These are phyloP conservation scores for Blastobotrys attinorum DNA, from an alignment of 805 yeast species.

Conservation along the genomic window DNA sequence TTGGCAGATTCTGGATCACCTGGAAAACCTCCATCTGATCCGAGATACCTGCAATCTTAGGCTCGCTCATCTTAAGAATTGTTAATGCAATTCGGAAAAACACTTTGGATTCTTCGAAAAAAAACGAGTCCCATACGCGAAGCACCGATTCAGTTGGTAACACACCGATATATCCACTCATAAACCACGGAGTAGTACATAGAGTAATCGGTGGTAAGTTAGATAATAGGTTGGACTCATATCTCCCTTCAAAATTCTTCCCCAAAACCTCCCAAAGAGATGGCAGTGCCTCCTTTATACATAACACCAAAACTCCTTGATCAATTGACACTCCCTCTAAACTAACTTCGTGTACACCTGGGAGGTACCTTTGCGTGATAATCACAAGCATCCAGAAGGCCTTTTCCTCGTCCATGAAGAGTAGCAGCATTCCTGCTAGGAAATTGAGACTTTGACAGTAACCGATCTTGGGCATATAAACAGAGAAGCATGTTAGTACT, in stretches of 20 bases:
- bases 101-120: slow-evolving; percentile 85
- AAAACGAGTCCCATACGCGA: slow-evolving; percentile 90
- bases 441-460: slow-evolving; percentile 95
- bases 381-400: slow-evolving; percentile 96
- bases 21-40: slow-evolving; percentile 67
- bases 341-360: slow-evolving; percentile 84
- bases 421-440: slow-evolving; percentile 74
- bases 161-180: slow-evolving; percentile 90
- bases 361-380: slow-evolving; percentile 74
- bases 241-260: slow-evolving; percentile 33
- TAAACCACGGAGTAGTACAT: slow-evolving; percentile 96
- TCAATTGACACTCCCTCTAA: slow-evolving; percentile 92
- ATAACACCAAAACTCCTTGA: slow-evolving; percentile 88
- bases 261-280: slow-evolving; percentile 59
- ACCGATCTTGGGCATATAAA: slow-evolving; percentile 82
- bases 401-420: slow-evolving; percentile 83
- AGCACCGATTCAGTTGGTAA: slow-evolving; percentile 83
- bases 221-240: slow-evolving; percentile 42
- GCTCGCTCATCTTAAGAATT: slow-evolving; percentile 67
- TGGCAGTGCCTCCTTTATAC: slow-evolving; percentile 78
- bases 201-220: slow-evolving; percentile 85
- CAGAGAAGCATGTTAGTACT: slow-evolving; percentile 75
- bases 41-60: slow-evolving; percentile 39
- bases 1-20: slow-evolving; percentile 76
- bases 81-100: slow-evolving; percentile 78